Evolutionary conservation across 2,329 filamentous ascomycete species (phyloP), one percentile per base, ranked within the genome.

Genomic region (Xylariales sp.): DNA sequence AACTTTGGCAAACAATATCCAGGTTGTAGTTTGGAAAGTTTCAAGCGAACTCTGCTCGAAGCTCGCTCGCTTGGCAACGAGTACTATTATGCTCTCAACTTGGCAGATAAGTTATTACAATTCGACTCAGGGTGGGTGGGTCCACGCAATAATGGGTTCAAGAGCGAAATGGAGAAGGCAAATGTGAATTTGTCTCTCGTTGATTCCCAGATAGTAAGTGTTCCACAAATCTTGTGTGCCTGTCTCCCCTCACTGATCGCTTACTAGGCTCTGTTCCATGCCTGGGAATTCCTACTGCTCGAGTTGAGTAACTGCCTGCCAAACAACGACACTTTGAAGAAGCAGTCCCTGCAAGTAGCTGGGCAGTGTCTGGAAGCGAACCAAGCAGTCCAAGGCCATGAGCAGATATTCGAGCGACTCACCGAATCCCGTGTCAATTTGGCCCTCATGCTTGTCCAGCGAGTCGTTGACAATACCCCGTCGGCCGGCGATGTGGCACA

Each of bases 111-210:
- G 53, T 80, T 97, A 60, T 74, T 98, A 16, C 71, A 70, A 14
- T 87, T 86, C 55, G 86, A 95, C 60, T 72, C 79, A 42, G 81
- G 82, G 28, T 98, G 93, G 93, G 69, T 69, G 40, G 84, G 84
- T 31, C 72, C 69, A 50, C 74, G 69, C 51, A 75, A 79, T 41
- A 77, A 84, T 53, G 90, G 90, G 0, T 95, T 95, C 64, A 76
- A 78, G 47, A 76, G 78, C 36, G 93, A 98, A 59, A 84, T 98
- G 64, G 78, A 83, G 54, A 81, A 82, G 46, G 93, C 91, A 31
- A 98, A 98, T 61, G 70, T 85, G 47, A 97, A 98, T 61, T 63
- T 98, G 39, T 95, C 90, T 18, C 71, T 95, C 24, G 88, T 98
- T 24, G 89, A 97, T 60, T 87, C 91, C 18, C 89, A 98, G 67